Base-by-base conservation (phyloP, 768 basidiomycete species). In the Candolleomyces eurysporus region DNA sequence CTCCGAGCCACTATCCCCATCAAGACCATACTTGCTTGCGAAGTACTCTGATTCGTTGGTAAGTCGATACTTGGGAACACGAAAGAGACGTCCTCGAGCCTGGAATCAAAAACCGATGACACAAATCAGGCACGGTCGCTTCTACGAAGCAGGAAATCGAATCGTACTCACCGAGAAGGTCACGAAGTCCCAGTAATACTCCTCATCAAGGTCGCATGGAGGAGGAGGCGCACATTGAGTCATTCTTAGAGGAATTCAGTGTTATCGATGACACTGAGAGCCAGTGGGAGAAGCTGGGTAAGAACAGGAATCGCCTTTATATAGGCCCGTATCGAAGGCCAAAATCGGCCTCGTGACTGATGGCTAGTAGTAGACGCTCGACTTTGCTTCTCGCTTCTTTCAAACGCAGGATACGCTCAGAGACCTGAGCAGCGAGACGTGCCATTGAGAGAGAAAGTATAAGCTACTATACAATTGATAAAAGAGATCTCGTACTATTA, bases 61-160 rank as follows among this genome's bases (percentile, higher is more conserved):
- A 19, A 61, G 48, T 10, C 31, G 53, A 32, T 56, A n/a, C 53
- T 42, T 36, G 1, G 60, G 60, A 3, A 61, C 53, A 36, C 43
- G 42, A 42, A 56, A 61, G 5, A 61, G 32, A 16, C 8, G 5
- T n/a, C 46, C 53, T n/a, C 39, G 52, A 45, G 55, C 53, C 60
- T 61, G 16, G n/a, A 11, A 8, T 17, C 42, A 43, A 43, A 11
- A 2, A 43, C n/a, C 26, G 26, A 26, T 2, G 26, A 26, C 13
- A 3, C 26, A 42, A 17, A 30, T 11, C 8, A 36, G 30, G 1
- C 4, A 55, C 5, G 17, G 10, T 6, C 17, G 13, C 14, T 11
- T 36, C 36, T 36, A 31, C 1, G 36, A 5, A 8, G 30, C 19
- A 17, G 16, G 4, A 17, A 36, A 11, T 6, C 26, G 26, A 26